Evolutionary conservation across 169 alveolate genomes (phyloP), one percentile per base, ranked within the genome.

Genomic region (Plasmodium fragile): DNA sequence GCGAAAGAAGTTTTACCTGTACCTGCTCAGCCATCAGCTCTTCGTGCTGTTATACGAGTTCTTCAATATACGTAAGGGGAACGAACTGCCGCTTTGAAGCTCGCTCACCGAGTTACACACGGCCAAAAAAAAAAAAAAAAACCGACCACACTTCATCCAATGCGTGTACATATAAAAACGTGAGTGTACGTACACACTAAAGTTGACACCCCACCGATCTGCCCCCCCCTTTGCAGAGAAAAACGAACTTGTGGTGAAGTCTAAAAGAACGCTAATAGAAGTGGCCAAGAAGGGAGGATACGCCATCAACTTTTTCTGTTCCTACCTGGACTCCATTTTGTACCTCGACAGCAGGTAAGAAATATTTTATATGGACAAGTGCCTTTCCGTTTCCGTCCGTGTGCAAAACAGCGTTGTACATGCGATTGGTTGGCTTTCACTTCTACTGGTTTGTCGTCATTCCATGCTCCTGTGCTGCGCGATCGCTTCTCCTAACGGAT

Each of bases 281-380:
- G 81, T 87, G 22, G 53, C 59, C 43, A 73, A 75, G 77, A 87
- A 87, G 28, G 81, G 87, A 39, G 93, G 87, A 55, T 87, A 87
- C 69, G 93, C 81, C 13, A 77, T 87, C 71, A 30, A 55, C 30
- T 87, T 75, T 77, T 87, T 87, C 7, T 87, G 93, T 39, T 52
- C 89, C 7, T 87, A 87, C 30, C 18, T 87, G 71, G 93, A 87
- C 71, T 87, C 82, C 16, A 69, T 87, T 36, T 7, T 87, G 32
- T 87, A 75, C 16, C 87, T 87, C 80, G 87, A 78, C 69, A 87
- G 73, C 93, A 87, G 87, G 93, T 87, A 65, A 28, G 5, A 28
- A 65, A 81, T 4, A 59, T 49, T 81, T 81, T 53, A 8, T 13
- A 22, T 5, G 59, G 22, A 49, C 7, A 49, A 41, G 52, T 49